Base-by-base conservation (phyloP, 2,329 filamentous ascomycete genomes). In the Alternaria triticimaculans region DNA sequence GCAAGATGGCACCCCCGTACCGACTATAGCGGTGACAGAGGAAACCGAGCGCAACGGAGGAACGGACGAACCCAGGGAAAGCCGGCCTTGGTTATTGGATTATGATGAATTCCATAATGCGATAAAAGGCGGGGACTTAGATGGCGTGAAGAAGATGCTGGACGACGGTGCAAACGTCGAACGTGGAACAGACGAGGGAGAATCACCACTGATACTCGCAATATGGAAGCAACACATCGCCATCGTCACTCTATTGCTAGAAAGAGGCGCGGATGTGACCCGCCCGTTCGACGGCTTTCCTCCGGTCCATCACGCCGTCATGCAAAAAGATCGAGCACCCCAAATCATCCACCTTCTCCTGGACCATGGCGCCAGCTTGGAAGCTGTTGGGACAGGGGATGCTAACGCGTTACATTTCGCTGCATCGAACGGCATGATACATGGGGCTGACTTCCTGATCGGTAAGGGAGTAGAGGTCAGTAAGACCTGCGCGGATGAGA, bases 371-470 rank as follows among this genome's bases (percentile, higher is more conserved):
- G 71, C 66, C 6, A 37, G 57, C 33, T 58, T 63, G 12, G 61
- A 62, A 14, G 55, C 64, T 5, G 55, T 63, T 6, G 67, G 67
- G 0, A 51, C 53, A 2, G 60, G 61, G 10, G 28, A 49, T 5
- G 68, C 67, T 43, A 71, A 65, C 30, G 67, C 60, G 25, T 57
- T 76, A 8, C 69, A 74, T 44, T 72, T 60, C 60, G 72, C 73
- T 41, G 68, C 65, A 8, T 44, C 30, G 6, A 58, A 58, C 8
- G 72, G 70, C 7, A 58, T 49, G 49, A 44, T 60, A 2, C 55
- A 71, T n/a, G 63, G 68, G 15, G 63, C 70, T 11, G 64, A 71
- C 14, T 71, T 66, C 20, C 63, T 76, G 0, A 25, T 71, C 23
- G 48, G 50, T 2, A 64, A 63, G 21, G 68, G 65, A 9, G 59